Conservation (phyloP, 805 yeast species). For the Yamadazyma akitaensis region DNA sequence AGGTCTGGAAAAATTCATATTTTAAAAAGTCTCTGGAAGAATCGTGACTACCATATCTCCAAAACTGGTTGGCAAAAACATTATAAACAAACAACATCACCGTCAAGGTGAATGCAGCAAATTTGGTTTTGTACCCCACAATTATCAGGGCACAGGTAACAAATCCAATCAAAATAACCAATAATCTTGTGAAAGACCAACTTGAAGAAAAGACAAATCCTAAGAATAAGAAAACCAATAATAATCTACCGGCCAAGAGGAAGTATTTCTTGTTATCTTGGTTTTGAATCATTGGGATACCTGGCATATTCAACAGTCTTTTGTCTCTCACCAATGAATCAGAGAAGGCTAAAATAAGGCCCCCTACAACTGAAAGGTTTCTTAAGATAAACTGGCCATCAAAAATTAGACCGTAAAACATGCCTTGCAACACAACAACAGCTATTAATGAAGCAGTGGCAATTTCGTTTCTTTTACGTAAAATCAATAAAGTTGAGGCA, state of each 20-base stretch:
- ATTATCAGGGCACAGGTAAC: slow-evolving; percentile 72
- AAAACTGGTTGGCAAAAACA: slow-evolving; percentile 78
- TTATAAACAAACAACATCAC: slow-evolving; percentile 73
- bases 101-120: slow-evolving; percentile 72
- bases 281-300: slow-evolving; percentile 67
- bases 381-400: slow-evolving; percentile 81
- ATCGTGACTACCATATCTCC: slow-evolving; percentile 70
- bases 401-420: slow-evolving; percentile 81
- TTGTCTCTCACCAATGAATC: slow-evolving; percentile 80
- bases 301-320: slow-evolving; percentile 65
- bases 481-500: slow-evolving; percentile 69
- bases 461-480: slow-evolving; percentile 62
- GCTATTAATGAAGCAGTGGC: slow-evolving; percentile 68
- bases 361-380: slow-evolving; percentile 89
- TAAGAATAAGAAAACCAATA: slow-evolving; percentile 78
- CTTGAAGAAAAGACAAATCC: slow-evolving; percentile 77
- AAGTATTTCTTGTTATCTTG: slow-evolving; percentile 78
- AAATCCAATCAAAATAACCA: slow-evolving; percentile 68
- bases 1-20: slow-evolving; percentile 92
- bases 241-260: slow-evolving; percentile 80
- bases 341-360: slow-evolving; percentile 79
- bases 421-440: slow-evolving; percentile 78
- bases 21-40: slow-evolving; percentile 83
- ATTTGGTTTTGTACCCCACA: slow-evolving; percentile 89
- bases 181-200: slow-evolving; percentile 63